phyloP scores from a whole-genome alignment of 352 stramenopile species.

The Globisporangium uncinulatum region DNA sequence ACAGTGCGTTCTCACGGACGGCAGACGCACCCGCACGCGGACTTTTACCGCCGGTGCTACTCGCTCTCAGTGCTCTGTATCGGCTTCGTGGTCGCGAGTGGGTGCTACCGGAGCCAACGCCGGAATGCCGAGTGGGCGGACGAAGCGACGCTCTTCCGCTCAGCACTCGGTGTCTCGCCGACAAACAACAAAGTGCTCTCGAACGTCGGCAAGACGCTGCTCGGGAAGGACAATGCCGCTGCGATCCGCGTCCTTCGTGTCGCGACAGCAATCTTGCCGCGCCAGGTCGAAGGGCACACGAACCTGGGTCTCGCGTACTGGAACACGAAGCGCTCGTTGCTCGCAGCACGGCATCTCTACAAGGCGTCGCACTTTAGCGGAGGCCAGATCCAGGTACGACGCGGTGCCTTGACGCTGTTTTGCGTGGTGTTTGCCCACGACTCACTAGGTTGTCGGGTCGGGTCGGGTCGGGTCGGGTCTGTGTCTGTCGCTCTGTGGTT shows the following conservation, averaged over 20 bases:
- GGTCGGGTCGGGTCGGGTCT: too few relatives aligned
- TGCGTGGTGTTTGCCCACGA: not conserved
- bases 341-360: constrained; percentile 45
- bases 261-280: constrained; percentile 28
- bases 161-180: constrained; percentile 42
- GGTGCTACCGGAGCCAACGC: constrained; percentile 32
- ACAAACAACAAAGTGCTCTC: constrained; percentile 76
- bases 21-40: not conserved
- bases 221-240: constrained; percentile 31
- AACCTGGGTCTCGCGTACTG: constrained; percentile 52
- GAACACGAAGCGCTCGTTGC: constrained; percentile 15
- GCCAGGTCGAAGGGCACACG: constrained; percentile 45
- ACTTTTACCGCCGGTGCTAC: constrained; percentile 7
- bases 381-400: constrained; percentile 11
- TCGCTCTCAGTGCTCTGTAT: constrained; percentile 12
- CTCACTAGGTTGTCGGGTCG: not conserved
- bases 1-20: not conserved
- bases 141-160: constrained; percentile 54
- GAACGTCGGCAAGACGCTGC: constrained; percentile 61
- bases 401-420: too few relatives aligned
- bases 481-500: not conserved
- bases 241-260: constrained; percentile 35
- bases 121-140: constrained; percentile 64
- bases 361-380: constrained; percentile 29
- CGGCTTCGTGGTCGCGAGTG: constrained; percentile 22